A percentile compares a stretch with the other conserved stretches of the same genome.
Conservation (phyloP, 495 filamentous ascomycete genomes). For the Halenospora varia region DNA sequence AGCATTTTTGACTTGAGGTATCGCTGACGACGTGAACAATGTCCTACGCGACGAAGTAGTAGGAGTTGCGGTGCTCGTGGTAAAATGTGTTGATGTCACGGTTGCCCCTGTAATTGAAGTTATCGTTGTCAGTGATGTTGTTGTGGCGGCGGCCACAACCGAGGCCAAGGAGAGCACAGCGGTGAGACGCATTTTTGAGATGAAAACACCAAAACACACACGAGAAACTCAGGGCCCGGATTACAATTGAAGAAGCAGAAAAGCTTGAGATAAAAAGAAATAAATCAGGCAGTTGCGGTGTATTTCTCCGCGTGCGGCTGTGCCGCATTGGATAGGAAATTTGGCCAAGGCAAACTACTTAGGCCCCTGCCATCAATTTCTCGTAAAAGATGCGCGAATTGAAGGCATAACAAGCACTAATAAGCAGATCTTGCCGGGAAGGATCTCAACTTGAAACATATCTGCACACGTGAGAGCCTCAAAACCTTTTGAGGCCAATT, state of each 20-base stretch:
- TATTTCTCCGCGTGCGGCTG: background rate
- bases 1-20: no score
- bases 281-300: background rate
- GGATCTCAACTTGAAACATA: no score
- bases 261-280: background rate
- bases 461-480: no score
- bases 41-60: no score
- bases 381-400: no score
- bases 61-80: background rate
- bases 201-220: background rate
- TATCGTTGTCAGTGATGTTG: background rate
- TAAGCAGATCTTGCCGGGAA: no score
- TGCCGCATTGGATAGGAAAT: background rate
- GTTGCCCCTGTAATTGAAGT: background rate
- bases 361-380: no score
- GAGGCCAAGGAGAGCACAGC: background rate
- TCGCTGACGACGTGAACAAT: no score
- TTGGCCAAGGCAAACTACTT: no score
- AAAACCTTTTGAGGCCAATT: no score
- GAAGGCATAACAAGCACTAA: no score
- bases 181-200: constrained; percentile 33
- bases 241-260: background rate
- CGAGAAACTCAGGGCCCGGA: background rate
- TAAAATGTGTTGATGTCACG: background rate
- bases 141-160: background rate